These are phyloP conservation scores for Musa itinerans DNA, from an alignment of 176 grass and related monocot genomes.

Conservation along the genomic window DNA sequence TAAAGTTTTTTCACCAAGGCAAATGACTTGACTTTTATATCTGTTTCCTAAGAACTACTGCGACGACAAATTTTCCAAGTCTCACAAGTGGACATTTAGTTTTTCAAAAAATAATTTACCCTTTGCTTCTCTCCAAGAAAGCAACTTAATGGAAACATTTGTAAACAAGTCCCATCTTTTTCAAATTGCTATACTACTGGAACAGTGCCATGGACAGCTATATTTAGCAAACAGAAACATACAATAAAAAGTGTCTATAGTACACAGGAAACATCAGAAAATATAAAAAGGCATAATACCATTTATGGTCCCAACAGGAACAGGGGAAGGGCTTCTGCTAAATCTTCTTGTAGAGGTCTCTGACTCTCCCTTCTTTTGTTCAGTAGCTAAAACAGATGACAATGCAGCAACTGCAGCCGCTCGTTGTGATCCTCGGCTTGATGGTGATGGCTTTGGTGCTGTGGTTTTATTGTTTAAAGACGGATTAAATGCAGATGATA, in stretches of 20 bases:
- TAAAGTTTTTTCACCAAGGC: no score
- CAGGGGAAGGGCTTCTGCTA: constrained; percentile 37
- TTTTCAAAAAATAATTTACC: no score
- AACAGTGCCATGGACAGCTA: not conserved
- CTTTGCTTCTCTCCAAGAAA: no score
- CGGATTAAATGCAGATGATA: constrained; percentile 7
- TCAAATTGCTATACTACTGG: not conserved
- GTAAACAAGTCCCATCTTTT: not conserved
- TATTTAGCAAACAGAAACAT: not conserved
- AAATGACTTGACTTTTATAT: no score
- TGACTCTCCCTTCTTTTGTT: constrained; percentile 53
- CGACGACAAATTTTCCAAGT: no score
- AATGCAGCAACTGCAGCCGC: constrained; percentile 82
- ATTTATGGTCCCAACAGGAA: constrained; percentile 9
- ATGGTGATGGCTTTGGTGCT: constrained; percentile 28
- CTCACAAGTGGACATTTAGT: no score
- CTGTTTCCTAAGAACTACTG: no score
- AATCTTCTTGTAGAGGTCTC: constrained; percentile 40
- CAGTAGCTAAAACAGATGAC: constrained; percentile 67
- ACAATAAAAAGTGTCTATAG: not conserved
- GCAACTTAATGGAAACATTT: not conserved
- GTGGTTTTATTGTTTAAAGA: constrained; percentile 50
- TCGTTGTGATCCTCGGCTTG: constrained; percentile 78
- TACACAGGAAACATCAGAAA: not conserved
- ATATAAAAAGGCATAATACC: constrained; percentile 19